Conservation (phyloP, 73 alveolate species). For the Stentor roeselii region DNA sequence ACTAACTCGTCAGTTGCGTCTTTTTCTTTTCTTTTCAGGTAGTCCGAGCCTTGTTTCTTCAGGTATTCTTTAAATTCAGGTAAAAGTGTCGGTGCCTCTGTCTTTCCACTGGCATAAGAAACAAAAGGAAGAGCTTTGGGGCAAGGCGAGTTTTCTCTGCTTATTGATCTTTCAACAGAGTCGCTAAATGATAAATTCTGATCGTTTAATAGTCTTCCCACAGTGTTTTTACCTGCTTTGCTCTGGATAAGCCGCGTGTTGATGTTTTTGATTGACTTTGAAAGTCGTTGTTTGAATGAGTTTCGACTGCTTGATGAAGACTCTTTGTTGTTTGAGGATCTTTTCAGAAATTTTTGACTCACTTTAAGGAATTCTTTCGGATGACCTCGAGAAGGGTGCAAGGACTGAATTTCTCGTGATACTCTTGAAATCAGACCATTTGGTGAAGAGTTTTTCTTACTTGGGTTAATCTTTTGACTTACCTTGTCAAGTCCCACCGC, state of each 20-base stretch:
- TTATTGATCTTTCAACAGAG: background rate
- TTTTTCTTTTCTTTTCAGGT: background rate
- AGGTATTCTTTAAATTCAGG: conserved; percentile 16
- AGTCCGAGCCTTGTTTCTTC: background rate
- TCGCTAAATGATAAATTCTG: background rate
- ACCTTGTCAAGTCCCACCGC: conserved; percentile 4
- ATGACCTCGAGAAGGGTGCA: background rate
- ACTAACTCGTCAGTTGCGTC: background rate
- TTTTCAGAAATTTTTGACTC: too few species aligned
- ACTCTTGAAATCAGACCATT: background rate
- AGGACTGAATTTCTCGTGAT: background rate
- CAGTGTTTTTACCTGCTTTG: conserved; percentile 18
- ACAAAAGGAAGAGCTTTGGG: conserved; percentile 2
- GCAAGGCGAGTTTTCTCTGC: background rate
- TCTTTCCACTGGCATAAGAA: background rate
- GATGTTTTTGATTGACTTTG: background rate
- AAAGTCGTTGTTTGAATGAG: background rate
- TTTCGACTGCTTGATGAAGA: background rate
- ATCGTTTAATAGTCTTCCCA: background rate
- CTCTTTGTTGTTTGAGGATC: background rate
- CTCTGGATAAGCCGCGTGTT: background rate
- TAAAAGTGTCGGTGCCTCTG: background rate
- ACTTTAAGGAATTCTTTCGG: too few species aligned
- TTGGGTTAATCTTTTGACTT: background rate
- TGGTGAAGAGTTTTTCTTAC: background rate